Conservation (phyloP, 2,329 filamentous ascomycete genomes). For the Fusarium foetens region DNA sequence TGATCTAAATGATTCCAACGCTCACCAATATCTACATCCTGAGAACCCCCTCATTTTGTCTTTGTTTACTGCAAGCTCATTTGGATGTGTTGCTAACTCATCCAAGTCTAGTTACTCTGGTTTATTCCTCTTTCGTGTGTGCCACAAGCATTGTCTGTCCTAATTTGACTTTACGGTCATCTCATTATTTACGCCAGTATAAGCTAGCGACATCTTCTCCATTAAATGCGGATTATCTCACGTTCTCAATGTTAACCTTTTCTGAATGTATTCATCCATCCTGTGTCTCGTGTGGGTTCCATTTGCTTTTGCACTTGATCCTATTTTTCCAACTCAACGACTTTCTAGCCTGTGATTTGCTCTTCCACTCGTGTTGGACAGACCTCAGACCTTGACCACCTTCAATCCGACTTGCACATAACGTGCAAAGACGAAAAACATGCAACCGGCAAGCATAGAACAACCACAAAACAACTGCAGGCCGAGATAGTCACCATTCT, state of each 20-base stretch:
- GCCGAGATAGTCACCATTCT: slow-evolving; percentile 65
- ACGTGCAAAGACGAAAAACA: slow-evolving; percentile 47
- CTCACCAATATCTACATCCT: slow-evolving; percentile 46
- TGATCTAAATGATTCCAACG: slow-evolving; percentile 55
- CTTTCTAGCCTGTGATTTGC: background rate
- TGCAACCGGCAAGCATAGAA: slow-evolving; percentile 50
- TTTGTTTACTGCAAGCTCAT: background rate
- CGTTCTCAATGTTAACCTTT: background rate
- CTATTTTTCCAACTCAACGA: background rate
- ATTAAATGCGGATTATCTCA: background rate
- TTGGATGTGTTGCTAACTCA: background rate
- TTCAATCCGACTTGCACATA: slow-evolving; percentile 51
- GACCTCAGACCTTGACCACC: slow-evolving; percentile 47
- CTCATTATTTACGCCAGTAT: background rate
- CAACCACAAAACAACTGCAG: slow-evolving; percentile 74
- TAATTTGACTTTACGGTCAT: background rate
- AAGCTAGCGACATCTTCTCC: background rate
- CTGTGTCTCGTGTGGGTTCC: background rate
- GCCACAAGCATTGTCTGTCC: background rate
- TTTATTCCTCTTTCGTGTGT: background rate
- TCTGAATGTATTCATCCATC: background rate
- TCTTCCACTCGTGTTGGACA: background rate
- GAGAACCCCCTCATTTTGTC: slow-evolving; percentile 1
- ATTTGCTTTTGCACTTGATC: background rate
- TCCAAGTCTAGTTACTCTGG: background rate